Base-by-base conservation (phyloP, 2,329 filamentous ascomycete species). In the Cladophialophora yegresii region DNA sequence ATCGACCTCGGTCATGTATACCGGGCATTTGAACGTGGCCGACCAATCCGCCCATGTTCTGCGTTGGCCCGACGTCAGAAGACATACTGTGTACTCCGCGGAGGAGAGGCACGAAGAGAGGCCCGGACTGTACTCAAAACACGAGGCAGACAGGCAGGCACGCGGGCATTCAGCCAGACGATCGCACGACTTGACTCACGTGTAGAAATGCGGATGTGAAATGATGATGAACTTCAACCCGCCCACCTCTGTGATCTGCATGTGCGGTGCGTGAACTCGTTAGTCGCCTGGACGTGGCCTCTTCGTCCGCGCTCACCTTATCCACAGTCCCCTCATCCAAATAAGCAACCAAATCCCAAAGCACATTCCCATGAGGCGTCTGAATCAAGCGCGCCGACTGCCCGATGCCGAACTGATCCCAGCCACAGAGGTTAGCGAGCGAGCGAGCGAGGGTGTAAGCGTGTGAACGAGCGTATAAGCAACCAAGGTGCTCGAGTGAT, bases 171-270 rank as follows among this genome's bases (percentile, higher is more conserved):
- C 26, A 28, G 3, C 3, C 26, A 28, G 45, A 32, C 36, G 30
- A 45, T 33, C 54, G 23, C 32, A 57, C 20, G 22, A 62, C 66
- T 62, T 50, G 22, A 62, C 66, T 62, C 45, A 70, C 68, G 87
- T 87, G 77, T 91, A 95, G 77, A 90, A 96, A 74, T 96, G 91
- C 58, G 91, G 91, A 76, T 96, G 90, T 10, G 84, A 87, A 67
- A 93, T 91, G 69, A 87, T 86, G 53, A 95, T 92, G 0, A 88
- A 90, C 36, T 79, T 79, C 12, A 96, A 72, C 0, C 89, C 89
- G 50, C 90, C 90, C 6, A 87, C 79, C 0, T 72, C 73, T 5
- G 83, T 80, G 70, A 93, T 85, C 62, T 76, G 74, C 0, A 47
- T 1, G 10, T 26, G 30, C 23, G n/a, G 1, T n/a, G 28, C 53